phyloP scores from a whole-genome alignment of 768 basidiomycete genomes.

The Pulveroboletus sp. region DNA sequence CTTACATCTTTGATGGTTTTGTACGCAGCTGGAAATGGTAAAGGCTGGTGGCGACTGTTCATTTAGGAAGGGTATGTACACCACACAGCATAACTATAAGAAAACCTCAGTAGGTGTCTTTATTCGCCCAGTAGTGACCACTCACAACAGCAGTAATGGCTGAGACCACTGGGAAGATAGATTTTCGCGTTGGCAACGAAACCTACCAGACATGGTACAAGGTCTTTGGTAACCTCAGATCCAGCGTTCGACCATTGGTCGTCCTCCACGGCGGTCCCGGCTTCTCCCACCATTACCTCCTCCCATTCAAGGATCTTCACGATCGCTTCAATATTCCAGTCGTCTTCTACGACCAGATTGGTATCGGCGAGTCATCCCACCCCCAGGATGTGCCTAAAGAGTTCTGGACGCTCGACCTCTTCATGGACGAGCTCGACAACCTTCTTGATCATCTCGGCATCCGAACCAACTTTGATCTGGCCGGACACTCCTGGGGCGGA shows the following conservation, averaged over 20 bases:
- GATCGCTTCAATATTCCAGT: slow-evolving; percentile 34
- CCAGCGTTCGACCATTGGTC: slow-evolving; percentile 34
- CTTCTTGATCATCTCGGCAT: slow-evolving; percentile 42
- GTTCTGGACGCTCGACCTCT: slow-evolving; percentile 48
- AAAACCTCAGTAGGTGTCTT: neutral
- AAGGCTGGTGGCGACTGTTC: too few species aligned
- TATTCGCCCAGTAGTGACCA: neutral
- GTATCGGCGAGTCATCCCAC: slow-evolving; percentile 44
- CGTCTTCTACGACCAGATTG: slow-evolving; percentile 51
- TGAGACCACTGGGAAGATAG: slow-evolving; percentile 21
- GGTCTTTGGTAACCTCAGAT: slow-evolving; percentile 39
- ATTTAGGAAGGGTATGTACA: too few species aligned
- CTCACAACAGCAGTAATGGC: slow-evolving; percentile 8
- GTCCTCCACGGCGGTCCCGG: slow-evolving; percentile 47
- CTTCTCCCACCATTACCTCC: slow-evolving; percentile 38
- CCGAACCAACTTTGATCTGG: slow-evolving; percentile 37
- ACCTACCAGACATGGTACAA: slow-evolving; percentile 43
- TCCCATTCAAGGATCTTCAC: slow-evolving; percentile 36
- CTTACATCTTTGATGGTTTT: too few species aligned
- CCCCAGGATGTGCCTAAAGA: slow-evolving; percentile 20
- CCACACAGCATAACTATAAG: neutral
- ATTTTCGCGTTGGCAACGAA: slow-evolving; percentile 17
- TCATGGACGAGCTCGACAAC: slow-evolving; percentile 52
- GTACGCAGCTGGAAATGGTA: too few species aligned
- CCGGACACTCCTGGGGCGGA: slow-evolving; percentile 60